These are phyloP conservation scores for Nitzschia palea DNA, from an alignment of 108 stramenopile species.

Conservation along the genomic window DNA sequence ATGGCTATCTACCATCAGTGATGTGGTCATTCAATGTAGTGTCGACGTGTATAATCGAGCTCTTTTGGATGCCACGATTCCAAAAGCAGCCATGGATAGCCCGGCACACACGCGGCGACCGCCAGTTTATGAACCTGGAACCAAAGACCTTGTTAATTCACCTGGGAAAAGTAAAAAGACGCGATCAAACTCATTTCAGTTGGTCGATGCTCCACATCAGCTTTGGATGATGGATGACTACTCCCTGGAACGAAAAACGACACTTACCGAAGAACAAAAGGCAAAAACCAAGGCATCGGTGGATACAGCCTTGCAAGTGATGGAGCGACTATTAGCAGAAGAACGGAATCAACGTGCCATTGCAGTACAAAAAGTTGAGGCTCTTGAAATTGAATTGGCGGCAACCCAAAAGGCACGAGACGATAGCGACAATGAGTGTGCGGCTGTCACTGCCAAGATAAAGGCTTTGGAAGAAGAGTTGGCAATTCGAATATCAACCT, in stretches of 20 bases:
- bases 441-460: not conserved
- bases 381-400: conserved; percentile 9
- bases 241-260: conserved; percentile 2
- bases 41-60: conserved; percentile 49
- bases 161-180: not conserved
- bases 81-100: not conserved
- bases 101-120: not conserved
- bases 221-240: conserved; percentile 11
- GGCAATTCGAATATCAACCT: conserved; percentile 13
- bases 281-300: conserved; percentile 9
- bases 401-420: conserved; percentile 13
- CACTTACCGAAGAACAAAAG: not conserved
- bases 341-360: conserved; percentile 9
- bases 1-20: conserved; percentile 58
- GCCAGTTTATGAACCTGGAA: conserved; percentile 25
- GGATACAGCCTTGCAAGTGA: conserved; percentile 22
- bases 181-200: conserved; percentile 2
- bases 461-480: conserved; percentile 2
- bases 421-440: not conserved
- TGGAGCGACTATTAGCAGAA: conserved; percentile 13
- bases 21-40: conserved; percentile 51
- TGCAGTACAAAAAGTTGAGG: conserved; percentile 1
- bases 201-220: conserved; percentile 8
- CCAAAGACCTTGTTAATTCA: not conserved
- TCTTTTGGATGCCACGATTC: conserved; percentile 37